phyloP scores from a whole-genome alignment of 306 rosid genomes.

The Dryas octopetala region DNA sequence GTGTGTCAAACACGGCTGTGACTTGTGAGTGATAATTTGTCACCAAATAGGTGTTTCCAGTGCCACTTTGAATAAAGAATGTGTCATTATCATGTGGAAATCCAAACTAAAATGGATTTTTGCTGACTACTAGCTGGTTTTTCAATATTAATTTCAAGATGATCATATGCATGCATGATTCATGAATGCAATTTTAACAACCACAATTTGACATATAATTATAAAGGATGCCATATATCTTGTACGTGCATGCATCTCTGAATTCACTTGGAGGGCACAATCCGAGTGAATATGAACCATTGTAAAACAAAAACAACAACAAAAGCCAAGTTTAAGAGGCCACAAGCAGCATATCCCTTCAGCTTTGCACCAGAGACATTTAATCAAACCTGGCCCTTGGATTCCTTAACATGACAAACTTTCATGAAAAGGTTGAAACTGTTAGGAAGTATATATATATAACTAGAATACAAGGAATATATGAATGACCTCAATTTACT shows the following conservation, averaged over 20 bases:
- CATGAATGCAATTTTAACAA: not conserved
- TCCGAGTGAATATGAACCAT: too few species aligned
- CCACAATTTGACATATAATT: not conserved
- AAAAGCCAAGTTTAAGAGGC: too few species aligned
- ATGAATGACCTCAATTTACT: not conserved
- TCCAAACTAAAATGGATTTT: not conserved
- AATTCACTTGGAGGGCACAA: too few species aligned
- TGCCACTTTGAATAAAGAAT: not conserved
- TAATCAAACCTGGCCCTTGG: too few species aligned
- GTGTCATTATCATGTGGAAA: not conserved
- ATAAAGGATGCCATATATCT: too few species aligned
- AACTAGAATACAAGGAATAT: not conserved
- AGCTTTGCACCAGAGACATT: too few species aligned
- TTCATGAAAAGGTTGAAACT: not conserved
- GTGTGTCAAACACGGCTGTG: constrained; percentile 41
- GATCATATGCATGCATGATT: not conserved
- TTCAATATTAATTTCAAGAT: not conserved
- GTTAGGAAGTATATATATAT: not conserved
- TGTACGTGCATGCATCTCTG: not conserved
- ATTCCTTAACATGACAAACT: too few species aligned
- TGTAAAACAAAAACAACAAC: too few species aligned
- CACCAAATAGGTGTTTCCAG: not conserved
- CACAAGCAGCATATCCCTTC: too few species aligned
- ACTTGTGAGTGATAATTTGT: not conserved
- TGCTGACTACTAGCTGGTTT: too few species aligned